Base-by-base conservation (phyloP, 495 filamentous ascomycete genomes). In the Penicillium longicatenatum region DNA sequence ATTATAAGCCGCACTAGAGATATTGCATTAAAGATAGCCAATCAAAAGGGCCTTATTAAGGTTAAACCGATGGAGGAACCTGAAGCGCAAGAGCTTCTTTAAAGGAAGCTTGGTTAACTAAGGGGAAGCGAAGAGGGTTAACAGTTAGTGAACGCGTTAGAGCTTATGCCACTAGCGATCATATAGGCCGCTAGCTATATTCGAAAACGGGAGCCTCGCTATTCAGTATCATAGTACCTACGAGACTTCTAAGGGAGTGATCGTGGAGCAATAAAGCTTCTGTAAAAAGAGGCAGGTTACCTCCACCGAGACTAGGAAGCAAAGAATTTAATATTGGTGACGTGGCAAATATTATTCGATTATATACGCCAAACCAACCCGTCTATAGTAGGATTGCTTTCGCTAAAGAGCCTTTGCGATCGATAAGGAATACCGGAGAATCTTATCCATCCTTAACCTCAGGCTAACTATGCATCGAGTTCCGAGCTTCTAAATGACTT, bases 281-380 rank as follows among this genome's bases (percentile, higher is more conserved):
- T n/a, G n/a, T n/a, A n/a, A n/a, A n/a, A n/a, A n/a, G n/a, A n/a
- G n/a, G n/a, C n/a, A 19, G 19, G n/a, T 22, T 16, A 63, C 47
- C 29, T 66, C 20, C 52, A 60, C 29, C 58, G 66, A 30, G 66
- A 70, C 51, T 52, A 19, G 49, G 39, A 50, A 33, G 56, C 56
- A 24, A 43, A 42, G 57, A 50, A 68, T 58, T 65, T 67, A 20
- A 57, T 71, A 17, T 31, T 69, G n/a, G 58, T 60, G 2, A 71
- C 68, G 21, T 71, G 67, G 68, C 53, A 71, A 51, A 71, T 71
- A 50, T 71, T 67, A 16, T 71, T 71, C 53, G 60, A 71, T 29
- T 53, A 62, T 48, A 68, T 72, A 46, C 55, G 49, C 12, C 31
- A 46, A 12, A 45, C n/a, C n/a, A n/a, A n/a, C n/a, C n/a, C n/a